A percentile compares a stretch with the other conserved stretches of the same genome.
Conservation (phyloP, 192 early-diverging fungal species). For the Coemansia sp. region DNA sequence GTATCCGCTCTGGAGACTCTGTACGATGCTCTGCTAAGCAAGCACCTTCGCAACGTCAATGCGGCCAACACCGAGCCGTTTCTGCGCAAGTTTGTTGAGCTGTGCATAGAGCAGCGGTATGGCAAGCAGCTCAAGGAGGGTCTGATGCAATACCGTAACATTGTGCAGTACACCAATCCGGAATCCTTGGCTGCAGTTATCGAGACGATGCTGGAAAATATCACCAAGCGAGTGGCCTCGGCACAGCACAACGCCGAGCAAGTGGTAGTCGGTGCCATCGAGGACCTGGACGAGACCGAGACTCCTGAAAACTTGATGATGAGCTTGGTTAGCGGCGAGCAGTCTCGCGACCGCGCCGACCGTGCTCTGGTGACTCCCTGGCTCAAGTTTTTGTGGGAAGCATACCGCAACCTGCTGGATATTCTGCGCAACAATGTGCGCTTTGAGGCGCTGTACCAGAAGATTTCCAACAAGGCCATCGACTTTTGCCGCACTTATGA, state of each 20-base stretch:
- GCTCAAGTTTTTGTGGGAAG: conserved; percentile 99
- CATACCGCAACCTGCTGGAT: conserved; percentile 96
- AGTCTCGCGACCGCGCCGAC: conserved; percentile 94
- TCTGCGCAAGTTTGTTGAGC: conserved; percentile 88
- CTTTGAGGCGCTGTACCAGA: conserved; percentile 92
- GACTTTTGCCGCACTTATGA: conserved; percentile 92
- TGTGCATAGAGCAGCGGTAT: conserved; percentile 82
- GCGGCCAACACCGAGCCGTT: conserved; percentile 86
- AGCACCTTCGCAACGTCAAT: conserved; percentile 80
- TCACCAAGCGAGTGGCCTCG: conserved; percentile 82
- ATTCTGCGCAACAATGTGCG: conserved; percentile 95
- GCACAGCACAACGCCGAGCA: conserved; percentile 92
- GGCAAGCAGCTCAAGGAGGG: conserved; percentile 94
- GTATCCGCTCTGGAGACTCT: conserved; percentile 81
- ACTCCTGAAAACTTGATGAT: conserved; percentile 96
- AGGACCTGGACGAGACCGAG: conserved; percentile 95
- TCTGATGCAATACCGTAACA: conserved; percentile 97
- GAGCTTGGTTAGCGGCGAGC: conserved; percentile 90
- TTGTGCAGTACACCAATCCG: conserved; percentile 92
- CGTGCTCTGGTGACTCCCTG: conserved; percentile 98
- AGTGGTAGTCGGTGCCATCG: conserved; percentile 77
- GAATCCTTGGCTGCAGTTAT: conserved; percentile 87
- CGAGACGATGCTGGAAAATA: conserved; percentile 77
- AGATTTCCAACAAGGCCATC: conserved; percentile 87
- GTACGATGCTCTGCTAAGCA: conserved; percentile 89